Conservation (phyloP, 257 asterid genomes). For the Scutellaria minor region DNA sequence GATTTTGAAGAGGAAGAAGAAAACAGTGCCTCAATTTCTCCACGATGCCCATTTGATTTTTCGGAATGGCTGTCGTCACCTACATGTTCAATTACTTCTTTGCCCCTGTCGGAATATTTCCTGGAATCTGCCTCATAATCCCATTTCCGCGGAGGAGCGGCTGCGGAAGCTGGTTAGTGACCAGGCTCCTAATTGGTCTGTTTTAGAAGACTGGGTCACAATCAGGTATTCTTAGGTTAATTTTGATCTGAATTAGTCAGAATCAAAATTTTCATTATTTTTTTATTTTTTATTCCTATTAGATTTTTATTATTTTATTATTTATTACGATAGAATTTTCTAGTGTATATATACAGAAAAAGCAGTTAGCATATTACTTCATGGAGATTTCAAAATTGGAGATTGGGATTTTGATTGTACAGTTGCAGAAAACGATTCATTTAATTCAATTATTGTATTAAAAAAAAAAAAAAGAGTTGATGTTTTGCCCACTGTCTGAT, state of each 20-base stretch:
- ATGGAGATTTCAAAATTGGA: constrained; percentile 14
- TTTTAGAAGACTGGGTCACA: constrained; percentile 62
- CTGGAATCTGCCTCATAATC: constrained; percentile 20
- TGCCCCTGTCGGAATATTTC: constrained; percentile 46
- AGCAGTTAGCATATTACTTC: background rate
- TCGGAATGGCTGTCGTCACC: constrained; percentile 44
- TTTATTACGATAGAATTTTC: background rate
- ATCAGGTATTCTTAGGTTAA: constrained; percentile 44
- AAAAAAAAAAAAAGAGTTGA: constrained; percentile 41
- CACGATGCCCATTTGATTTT: constrained; percentile 49
- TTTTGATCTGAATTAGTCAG: constrained; percentile 31
- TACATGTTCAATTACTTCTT: constrained; percentile 46
- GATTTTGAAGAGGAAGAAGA: constrained; percentile 9
- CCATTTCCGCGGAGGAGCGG: constrained; percentile 44
- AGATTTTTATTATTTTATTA: background rate
- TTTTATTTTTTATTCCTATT: constrained; percentile 7
- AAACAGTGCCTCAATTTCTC: constrained; percentile 34
- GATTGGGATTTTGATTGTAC: constrained; percentile 34
- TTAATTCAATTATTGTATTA: constrained; percentile 21
- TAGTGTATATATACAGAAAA: background rate
- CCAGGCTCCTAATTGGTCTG: constrained; percentile 51
- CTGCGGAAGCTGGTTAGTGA: constrained; percentile 41
- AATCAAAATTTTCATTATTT: constrained; percentile 27
- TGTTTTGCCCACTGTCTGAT: constrained; percentile 30
- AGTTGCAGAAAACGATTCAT: constrained; percentile 23